phyloP scores from a whole-genome alignment of 345 rosid genomes.

The Psidium guajava region DNA sequence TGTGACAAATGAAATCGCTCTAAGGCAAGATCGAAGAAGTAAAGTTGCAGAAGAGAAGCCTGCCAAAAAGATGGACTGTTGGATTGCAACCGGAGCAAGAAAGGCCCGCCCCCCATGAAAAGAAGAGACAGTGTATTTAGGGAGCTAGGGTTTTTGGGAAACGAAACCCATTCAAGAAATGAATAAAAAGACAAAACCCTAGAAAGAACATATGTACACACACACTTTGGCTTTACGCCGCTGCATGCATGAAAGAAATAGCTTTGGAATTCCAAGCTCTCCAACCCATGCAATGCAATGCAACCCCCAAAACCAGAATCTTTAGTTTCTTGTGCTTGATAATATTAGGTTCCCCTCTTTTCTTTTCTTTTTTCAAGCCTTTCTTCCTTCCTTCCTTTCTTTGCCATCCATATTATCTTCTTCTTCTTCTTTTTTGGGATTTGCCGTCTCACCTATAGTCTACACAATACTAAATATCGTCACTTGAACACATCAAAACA shows the following conservation, averaged over 20 bases:
- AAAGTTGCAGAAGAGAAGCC: neutral
- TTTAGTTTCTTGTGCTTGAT: conserved; percentile 26
- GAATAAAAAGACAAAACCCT: neutral
- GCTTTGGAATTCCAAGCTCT: conserved; percentile 28
- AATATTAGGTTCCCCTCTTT: conserved; percentile 11
- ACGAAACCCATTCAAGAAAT: conserved; percentile 1
- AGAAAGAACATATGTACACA: neutral
- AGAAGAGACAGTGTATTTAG: conserved; percentile 1
- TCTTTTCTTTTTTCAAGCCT: neutral
- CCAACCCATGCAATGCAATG: conserved; percentile 9
- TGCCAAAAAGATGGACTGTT: neutral
- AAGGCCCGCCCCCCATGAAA: neutral
- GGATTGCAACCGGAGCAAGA: conserved; percentile 5
- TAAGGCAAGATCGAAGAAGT: neutral
- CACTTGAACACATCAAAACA: neutral
- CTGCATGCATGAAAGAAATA: neutral
- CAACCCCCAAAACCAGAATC: neutral
- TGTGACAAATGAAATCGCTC: neutral
- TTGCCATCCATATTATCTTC: neutral
- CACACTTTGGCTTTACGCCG: neutral
- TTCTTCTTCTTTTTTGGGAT: neutral
- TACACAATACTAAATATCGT: rapidly evolving
- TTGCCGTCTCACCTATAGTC: neutral
- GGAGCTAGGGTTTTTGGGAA: neutral
- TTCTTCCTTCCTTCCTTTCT: neutral